Conservation (phyloP, 192 early-diverging fungal genomes). For the Coemansia sp. region DNA sequence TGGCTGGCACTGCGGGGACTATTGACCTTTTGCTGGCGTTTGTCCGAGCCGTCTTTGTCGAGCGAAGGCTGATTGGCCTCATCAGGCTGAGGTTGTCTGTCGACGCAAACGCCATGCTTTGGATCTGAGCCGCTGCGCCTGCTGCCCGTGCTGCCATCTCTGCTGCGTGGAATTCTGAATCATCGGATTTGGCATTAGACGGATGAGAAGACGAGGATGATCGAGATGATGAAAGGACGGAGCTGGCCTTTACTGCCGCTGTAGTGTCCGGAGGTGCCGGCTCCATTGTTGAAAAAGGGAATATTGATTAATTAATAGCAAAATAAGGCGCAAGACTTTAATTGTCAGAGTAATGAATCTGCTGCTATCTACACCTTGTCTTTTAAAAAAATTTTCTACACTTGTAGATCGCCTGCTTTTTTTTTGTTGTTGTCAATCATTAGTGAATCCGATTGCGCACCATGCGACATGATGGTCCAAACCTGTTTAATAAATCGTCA, state of each 20-base stretch:
- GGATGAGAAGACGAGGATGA: not conserved
- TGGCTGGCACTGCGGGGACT: constrained; percentile 3
- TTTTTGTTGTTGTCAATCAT: constrained; percentile 5
- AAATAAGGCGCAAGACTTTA: no score
- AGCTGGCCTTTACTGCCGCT: not conserved
- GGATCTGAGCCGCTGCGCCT: not conserved
- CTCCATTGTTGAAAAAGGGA: not conserved
- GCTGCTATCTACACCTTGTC: no score
- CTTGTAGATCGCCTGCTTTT: not conserved
- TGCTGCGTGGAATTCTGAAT: not conserved
- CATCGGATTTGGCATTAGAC: not conserved
- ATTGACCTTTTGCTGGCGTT: not conserved
- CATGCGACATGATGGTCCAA: not conserved
- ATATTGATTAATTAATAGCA: not conserved
- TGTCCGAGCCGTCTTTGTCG: not conserved
- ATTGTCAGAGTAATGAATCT: not conserved
- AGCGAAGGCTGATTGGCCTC: not conserved
- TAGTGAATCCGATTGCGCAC: constrained; percentile 2
- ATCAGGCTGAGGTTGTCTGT: not conserved
- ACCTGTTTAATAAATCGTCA: no score
- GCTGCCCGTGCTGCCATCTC: not conserved
- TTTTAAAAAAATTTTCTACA: not conserved
- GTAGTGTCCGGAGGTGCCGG: not conserved
- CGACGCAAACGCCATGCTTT: constrained; percentile 9
- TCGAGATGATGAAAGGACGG: not conserved